Conservation (phyloP, 768 basidiomycete genomes). For the Lactifluus volemus region DNA sequence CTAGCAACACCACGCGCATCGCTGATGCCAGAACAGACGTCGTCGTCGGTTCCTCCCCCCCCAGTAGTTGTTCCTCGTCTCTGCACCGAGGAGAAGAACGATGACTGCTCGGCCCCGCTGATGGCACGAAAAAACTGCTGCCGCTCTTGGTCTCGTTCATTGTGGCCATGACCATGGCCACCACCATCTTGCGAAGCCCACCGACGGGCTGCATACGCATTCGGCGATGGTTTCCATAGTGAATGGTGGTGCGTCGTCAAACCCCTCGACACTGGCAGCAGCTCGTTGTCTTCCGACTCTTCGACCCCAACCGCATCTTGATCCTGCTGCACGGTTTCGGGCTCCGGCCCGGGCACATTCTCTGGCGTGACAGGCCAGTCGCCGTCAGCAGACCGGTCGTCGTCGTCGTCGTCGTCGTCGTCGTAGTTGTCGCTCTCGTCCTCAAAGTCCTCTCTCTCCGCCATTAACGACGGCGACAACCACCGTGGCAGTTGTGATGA, state of each 20-base stretch:
- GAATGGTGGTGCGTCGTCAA: background rate
- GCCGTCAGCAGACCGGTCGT: constrained; percentile 20
- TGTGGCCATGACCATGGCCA: background rate
- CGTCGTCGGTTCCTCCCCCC: background rate
- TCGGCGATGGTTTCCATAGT: constrained; percentile 17
- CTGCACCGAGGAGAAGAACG: background rate
- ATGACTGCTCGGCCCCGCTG: background rate
- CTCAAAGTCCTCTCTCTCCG: background rate
- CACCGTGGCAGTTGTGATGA: background rate
- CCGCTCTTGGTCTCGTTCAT: constrained; percentile 1
- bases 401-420: background rate
- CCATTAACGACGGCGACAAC: background rate
- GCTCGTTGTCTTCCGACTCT: constrained; percentile 16
- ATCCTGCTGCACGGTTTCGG: background rate
- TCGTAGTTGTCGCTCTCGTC: constrained; percentile 1
- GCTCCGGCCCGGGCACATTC: constrained; percentile 3
- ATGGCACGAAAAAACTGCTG: constrained; percentile 8
- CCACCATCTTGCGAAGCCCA: constrained; percentile 11
- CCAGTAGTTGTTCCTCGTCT: background rate
- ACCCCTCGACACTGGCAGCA: constrained; percentile 8
- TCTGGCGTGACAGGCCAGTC: constrained; percentile 21
- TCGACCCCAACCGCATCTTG: constrained; percentile 2
- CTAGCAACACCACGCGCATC: background rate
- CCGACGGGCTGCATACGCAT: constrained; percentile 17
- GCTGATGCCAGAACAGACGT: background rate